Evolutionary conservation across 2,329 filamentous ascomycete species (phyloP).

Genomic region (Coniosporium tulheliwenetii): DNA sequence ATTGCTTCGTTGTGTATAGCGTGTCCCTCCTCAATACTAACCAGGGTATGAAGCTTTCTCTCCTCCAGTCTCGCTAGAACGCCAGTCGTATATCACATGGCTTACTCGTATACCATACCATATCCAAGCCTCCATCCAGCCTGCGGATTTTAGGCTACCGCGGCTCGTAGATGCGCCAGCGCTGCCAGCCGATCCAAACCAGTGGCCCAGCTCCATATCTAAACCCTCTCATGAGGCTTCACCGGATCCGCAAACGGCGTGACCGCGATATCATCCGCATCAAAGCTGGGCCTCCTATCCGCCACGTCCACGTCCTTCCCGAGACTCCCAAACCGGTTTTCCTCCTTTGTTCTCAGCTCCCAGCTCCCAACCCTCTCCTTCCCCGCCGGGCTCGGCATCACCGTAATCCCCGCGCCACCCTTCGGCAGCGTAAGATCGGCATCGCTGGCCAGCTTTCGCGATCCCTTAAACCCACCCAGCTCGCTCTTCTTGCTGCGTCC

Average conservation of each 20-base stretch:
- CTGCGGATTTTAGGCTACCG: too few species aligned
- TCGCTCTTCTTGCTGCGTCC: conserved; percentile 16
- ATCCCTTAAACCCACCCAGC: conserved; percentile 41
- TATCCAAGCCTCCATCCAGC: too few species aligned
- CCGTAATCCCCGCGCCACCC: conserved; percentile 15
- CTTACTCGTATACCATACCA: too few species aligned
- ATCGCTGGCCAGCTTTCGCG: conserved; percentile 37
- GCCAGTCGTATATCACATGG: too few species aligned
- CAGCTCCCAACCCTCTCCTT: conserved; percentile 39
- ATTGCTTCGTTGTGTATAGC: too few species aligned
- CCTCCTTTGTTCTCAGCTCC: conserved; percentile 31
- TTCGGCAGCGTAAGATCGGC: conserved; percentile 30
- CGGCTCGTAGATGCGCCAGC: too few species aligned
- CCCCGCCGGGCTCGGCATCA: conserved; percentile 15
- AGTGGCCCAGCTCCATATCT: neutral
- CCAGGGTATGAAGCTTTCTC: too few species aligned
- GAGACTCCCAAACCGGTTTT: conserved; percentile 5
- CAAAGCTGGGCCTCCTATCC: conserved; percentile 25
- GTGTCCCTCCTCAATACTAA: too few species aligned
- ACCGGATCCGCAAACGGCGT: conserved; percentile 26
- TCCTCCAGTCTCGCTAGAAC: too few species aligned
- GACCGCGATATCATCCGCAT: conserved; percentile 25
- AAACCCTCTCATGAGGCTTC: conserved; percentile 32
- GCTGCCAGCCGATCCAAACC: too few species aligned
- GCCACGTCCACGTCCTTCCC: conserved; percentile 8